Evolutionary conservation across 2,329 filamentous ascomycete species (phyloP).

Genomic region (Alternaria triticimaculans): DNA sequence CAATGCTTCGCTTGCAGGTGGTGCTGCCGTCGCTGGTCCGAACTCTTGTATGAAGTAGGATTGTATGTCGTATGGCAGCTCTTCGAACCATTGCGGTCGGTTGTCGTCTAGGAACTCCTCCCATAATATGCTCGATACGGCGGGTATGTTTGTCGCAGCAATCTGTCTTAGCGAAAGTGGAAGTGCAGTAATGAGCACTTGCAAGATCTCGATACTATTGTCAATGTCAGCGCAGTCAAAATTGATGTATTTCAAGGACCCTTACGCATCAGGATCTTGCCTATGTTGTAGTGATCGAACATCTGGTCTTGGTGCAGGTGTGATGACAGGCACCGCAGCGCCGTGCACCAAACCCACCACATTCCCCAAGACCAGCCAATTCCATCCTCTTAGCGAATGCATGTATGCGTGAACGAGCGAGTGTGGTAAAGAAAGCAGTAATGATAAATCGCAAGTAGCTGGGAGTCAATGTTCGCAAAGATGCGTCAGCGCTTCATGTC

Average conservation of each 20-base stretch:
- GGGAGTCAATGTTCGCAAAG: slow-evolving; percentile 3
- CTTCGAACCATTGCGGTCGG: slow-evolving; percentile 42
- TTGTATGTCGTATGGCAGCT: slow-evolving; percentile 43
- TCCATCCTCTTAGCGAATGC: slow-evolving; percentile 33
- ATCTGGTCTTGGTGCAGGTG: slow-evolving; percentile 32
- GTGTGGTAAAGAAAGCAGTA: slow-evolving; percentile 9
- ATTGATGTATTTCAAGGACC: background rate
- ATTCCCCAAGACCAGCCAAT: slow-evolving; percentile 17
- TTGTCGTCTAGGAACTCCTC: slow-evolving; percentile 43
- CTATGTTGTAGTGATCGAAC: slow-evolving; percentile 22
- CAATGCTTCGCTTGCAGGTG: slow-evolving; percentile 8
- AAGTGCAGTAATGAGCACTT: slow-evolving; percentile 44
- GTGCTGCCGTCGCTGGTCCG: slow-evolving; percentile 39
- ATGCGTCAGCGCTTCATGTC: slow-evolving; percentile 26
- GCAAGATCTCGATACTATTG: slow-evolving; percentile 41
- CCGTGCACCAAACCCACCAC: slow-evolving; percentile 17
- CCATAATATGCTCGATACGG: slow-evolving; percentile 45
- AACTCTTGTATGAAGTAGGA: slow-evolving; percentile 43
- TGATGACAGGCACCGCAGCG: slow-evolving; percentile 32
- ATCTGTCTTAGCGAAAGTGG: slow-evolving; percentile 44
- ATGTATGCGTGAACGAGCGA: slow-evolving; percentile 29
- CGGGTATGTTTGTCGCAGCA: slow-evolving; percentile 45
- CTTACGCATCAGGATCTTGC: slow-evolving; percentile 43
- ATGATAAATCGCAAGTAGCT: slow-evolving; percentile 8
- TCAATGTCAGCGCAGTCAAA: slow-evolving; percentile 10